These are phyloP conservation scores for Aspergillus saccharolyticus DNA, from an alignment of 495 filamentous ascomycete genomes.

Conservation along the genomic window DNA sequence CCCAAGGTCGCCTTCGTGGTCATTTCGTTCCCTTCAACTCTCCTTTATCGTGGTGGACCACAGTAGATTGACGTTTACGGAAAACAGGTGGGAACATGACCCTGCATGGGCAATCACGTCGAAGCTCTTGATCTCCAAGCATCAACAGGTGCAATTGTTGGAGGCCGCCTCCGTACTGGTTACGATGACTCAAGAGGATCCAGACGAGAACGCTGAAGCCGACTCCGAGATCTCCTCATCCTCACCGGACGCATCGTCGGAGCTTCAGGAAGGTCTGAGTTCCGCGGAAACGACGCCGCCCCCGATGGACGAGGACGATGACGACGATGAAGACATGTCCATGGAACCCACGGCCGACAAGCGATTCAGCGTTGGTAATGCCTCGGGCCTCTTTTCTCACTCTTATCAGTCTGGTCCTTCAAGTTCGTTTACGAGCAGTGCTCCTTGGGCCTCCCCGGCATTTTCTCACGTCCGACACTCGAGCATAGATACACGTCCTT, in stretches of 20 bases:
- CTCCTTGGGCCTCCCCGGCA: constrained; percentile 42
- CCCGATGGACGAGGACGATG: constrained; percentile 44
- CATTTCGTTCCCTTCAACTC: constrained; percentile 21
- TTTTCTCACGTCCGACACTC: constrained; percentile 46
- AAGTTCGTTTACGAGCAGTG: constrained; percentile 44
- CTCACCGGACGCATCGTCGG: constrained; percentile 75
- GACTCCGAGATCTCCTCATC: constrained; percentile 77
- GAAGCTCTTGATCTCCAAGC: constrained; percentile 97
- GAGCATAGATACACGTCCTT: constrained; percentile 60
- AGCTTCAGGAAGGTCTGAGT: constrained; percentile 62
- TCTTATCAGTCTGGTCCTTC: constrained; percentile 78
- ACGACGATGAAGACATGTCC: constrained; percentile 42
- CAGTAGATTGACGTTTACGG: constrained; percentile 39
- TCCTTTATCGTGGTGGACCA: constrained; percentile 14
- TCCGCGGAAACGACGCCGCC: constrained; percentile 54
- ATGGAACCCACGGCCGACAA: constrained; percentile 34
- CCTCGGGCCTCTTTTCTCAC: constrained; percentile 62
- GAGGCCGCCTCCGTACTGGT: constrained; percentile 94
- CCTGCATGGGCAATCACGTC: constrained; percentile 97
- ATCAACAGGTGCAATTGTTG: constrained; percentile 96
- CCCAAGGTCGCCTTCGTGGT: constrained; percentile 45
- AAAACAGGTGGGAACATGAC: constrained; percentile 93
- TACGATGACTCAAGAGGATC: constrained; percentile 72
- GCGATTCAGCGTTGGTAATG: constrained; percentile 53
- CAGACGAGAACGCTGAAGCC: constrained; percentile 56